Percentiles rank a stretch among this genome's conserved stretches.
Conservation (phyloP, 1,284 basidiomycete species). For the Naganishia cerealis region DNA sequence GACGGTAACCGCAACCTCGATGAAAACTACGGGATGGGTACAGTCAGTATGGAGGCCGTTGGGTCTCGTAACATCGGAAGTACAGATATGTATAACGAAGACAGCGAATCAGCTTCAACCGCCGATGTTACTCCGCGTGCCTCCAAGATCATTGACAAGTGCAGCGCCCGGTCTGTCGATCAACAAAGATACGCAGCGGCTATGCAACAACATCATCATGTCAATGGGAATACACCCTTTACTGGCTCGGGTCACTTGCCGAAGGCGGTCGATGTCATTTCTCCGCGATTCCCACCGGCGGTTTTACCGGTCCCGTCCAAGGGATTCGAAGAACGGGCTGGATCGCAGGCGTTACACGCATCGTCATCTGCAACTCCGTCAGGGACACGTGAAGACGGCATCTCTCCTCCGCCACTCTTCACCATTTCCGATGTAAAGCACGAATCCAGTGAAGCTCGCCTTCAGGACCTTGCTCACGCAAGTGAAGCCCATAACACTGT, state of each 20-base stretch:
- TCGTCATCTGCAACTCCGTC: not conserved
- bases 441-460: constrained; percentile 3
- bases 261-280: constrained; percentile 2
- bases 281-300: not conserved
- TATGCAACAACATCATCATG: constrained; percentile 28
- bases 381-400: not conserved
- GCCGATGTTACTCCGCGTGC: constrained; percentile 14
- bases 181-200: constrained; percentile 22
- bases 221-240: constrained; percentile 10
- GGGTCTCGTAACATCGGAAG: not conserved
- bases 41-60: constrained; percentile 7
- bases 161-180: constrained; percentile 3
- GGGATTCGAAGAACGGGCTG: not conserved
- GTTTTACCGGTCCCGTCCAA: not conserved
- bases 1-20: not conserved
- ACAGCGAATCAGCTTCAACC: not conserved
- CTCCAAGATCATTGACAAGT: constrained; percentile 4
- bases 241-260: not conserved
- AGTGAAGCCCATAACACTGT: not conserved
- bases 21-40: constrained; percentile 1
- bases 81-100: not conserved
- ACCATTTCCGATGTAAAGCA: constrained; percentile 5
- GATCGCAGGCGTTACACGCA: not conserved
- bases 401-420: not conserved
- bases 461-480: not conserved